Evolutionary conservation across 2,329 filamentous ascomycete genomes (phyloP).

Genomic region (Fusarium protoensiforme): DNA sequence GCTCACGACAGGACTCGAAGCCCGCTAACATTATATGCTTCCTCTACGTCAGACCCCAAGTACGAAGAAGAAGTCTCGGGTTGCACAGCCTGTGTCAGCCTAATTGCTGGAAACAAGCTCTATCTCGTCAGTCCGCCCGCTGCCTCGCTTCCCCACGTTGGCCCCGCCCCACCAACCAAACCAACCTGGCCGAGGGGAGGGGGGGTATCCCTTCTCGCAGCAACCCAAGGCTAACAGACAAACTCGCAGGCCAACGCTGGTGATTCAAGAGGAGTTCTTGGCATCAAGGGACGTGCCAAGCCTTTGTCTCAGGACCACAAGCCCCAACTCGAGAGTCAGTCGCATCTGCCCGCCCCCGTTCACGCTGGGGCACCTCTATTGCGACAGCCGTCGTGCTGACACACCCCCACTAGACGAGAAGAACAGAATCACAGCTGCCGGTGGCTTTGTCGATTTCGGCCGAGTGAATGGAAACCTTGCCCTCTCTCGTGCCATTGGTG

Average conservation of each 20-base stretch:
- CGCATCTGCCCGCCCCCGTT: constrained; percentile 6
- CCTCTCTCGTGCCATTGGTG: constrained; percentile 94
- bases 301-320: constrained; percentile 99
- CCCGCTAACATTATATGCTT: constrained; percentile 28
- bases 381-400: constrained; percentile 26
- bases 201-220: constrained; percentile 10
- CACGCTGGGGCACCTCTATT: constrained; percentile 20
- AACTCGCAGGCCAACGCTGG: constrained; percentile 86
- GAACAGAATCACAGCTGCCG: constrained; percentile 92
- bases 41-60: constrained; percentile 77
- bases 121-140: constrained; percentile 79
- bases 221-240: constrained; percentile 28
- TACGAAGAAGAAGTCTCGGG: constrained; percentile 99
- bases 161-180: constrained; percentile 21
- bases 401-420: constrained; percentile 77
- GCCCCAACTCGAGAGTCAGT: constrained; percentile 93
- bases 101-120: constrained; percentile 92
- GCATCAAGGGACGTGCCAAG: constrained; percentile 97
- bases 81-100: constrained; percentile 92
- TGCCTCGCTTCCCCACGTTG: constrained; percentile 21
- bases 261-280: constrained; percentile 93
- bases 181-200: constrained; percentile 7
- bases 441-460: constrained; percentile 98
- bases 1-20: background rate
- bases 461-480: constrained; percentile 98